Evolutionary conservation across 257 asterid species (phyloP).

Genomic region (Fraxinus americana): DNA sequence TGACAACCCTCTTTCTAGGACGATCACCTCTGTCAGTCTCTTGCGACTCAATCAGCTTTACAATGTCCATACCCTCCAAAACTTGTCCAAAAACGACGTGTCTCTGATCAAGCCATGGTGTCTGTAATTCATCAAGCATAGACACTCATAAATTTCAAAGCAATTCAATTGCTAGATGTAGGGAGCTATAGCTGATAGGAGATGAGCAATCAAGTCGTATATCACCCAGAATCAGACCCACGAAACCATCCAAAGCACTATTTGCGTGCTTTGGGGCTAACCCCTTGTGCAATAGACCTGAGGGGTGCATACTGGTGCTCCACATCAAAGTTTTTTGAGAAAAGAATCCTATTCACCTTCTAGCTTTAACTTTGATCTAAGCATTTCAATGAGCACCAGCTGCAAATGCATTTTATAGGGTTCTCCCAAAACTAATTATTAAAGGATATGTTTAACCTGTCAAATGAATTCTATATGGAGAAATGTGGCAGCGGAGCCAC

Average conservation of each 20-base stretch:
- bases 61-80: constrained; percentile 88
- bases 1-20: constrained; percentile 71
- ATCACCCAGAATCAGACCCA: too few species aligned
- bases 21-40: constrained; percentile 95
- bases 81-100: constrained; percentile 99
- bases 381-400: not conserved
- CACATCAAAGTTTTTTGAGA: not conserved
- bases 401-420: not conserved
- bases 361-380: not conserved
- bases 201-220: too few species aligned
- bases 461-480: not conserved
- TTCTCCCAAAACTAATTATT: not conserved
- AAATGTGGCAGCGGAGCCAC: too few species aligned
- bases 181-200: too few species aligned
- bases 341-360: not conserved
- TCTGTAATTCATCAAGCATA: constrained; percentile 52
- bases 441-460: not conserved
- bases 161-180: not conserved
- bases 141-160: not conserved
- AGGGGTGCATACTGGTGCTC: too few species aligned
- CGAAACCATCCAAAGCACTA: too few species aligned
- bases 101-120: constrained; percentile 84
- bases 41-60: constrained; percentile 67
- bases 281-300: too few species aligned
- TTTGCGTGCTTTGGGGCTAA: too few species aligned